Conservation (phyloP, 2,329 filamentous ascomycete species). For the Colletotrichum abscissum region DNA sequence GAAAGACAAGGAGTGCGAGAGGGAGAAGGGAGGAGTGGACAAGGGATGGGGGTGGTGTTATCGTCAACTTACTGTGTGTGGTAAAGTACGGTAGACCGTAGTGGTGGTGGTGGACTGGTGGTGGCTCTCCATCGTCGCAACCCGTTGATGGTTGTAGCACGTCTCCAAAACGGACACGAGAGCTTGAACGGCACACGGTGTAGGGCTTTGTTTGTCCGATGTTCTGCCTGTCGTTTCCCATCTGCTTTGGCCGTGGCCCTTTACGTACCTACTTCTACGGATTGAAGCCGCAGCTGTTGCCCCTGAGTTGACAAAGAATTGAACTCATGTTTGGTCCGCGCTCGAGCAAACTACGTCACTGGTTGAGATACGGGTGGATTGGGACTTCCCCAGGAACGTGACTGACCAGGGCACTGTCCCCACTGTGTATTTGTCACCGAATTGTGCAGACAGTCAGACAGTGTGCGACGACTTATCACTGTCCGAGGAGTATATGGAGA, state of each 20-base stretch:
- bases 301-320: constrained; percentile 14
- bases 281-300: background rate
- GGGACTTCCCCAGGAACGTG: constrained; percentile 29
- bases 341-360: constrained; percentile 28
- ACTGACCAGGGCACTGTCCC: constrained; percentile 3
- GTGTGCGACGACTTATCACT: background rate
- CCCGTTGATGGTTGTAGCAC: constrained; percentile 6
- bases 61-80: background rate
- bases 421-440: constrained; percentile 20
- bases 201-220: constrained; percentile 3
- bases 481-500: background rate
- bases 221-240: constrained; percentile 1
- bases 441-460: constrained; percentile 2
- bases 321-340: constrained; percentile 4
- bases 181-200: background rate
- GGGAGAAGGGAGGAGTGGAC: background rate
- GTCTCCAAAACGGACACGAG: constrained; percentile 6
- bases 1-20: background rate
- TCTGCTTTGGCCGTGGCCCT: background rate
- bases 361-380: constrained; percentile 15
- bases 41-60: background rate
- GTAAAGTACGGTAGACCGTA: background rate
- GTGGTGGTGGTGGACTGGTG: background rate
- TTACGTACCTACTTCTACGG: background rate
- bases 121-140: constrained; percentile 26